Evolutionary conservation across 2,329 filamentous ascomycete species (phyloP).

Genomic region (Dothideomycetidae sp.): DNA sequence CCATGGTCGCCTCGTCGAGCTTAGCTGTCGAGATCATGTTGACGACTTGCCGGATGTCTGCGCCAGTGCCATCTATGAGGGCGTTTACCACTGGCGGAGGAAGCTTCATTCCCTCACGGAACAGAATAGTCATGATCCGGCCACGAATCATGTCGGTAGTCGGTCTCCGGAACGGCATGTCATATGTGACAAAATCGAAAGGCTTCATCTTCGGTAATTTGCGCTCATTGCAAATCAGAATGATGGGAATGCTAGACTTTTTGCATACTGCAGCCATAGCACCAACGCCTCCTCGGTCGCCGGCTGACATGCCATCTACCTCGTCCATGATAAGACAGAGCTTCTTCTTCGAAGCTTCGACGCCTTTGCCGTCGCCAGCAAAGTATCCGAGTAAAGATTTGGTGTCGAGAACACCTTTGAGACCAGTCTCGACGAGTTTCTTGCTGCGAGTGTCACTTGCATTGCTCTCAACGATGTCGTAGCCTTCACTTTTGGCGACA

Average conservation of each 20-base stretch:
- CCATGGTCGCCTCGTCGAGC: conserved; percentile 65
- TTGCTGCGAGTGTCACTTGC: conserved; percentile 94
- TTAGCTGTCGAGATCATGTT: conserved; percentile 97
- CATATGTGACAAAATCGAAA: conserved; percentile 74
- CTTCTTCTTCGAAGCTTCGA: conserved; percentile 75
- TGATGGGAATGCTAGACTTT: conserved; percentile 87
- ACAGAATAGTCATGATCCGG: conserved; percentile 88
- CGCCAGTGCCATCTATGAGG: conserved; percentile 85
- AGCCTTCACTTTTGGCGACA: conserved; percentile 82
- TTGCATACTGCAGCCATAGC: conserved; percentile 89
- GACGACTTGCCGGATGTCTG: conserved; percentile 94
- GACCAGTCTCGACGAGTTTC: conserved; percentile 75
- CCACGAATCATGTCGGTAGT: conserved; percentile 84
- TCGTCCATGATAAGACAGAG: conserved; percentile 97
- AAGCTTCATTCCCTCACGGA: conserved; percentile 77
- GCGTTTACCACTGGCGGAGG: conserved; percentile 74
- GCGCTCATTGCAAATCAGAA: conserved; percentile 95
- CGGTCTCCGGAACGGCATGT: conserved; percentile 76
- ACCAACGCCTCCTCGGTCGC: conserved; percentile 88
- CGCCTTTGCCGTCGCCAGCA: conserved; percentile 63
- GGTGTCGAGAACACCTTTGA: conserved; percentile 86
- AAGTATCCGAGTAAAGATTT: conserved; percentile 88
- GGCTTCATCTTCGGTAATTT: conserved; percentile 94
- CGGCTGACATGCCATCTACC: conserved; percentile 96
- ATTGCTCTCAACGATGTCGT: conserved; percentile 87